Evolutionary conservation across 2,329 filamentous ascomycete genomes (phyloP), one percentile per base, ranked within the genome.

Genomic region (Microdochium trichocladiopsis): DNA sequence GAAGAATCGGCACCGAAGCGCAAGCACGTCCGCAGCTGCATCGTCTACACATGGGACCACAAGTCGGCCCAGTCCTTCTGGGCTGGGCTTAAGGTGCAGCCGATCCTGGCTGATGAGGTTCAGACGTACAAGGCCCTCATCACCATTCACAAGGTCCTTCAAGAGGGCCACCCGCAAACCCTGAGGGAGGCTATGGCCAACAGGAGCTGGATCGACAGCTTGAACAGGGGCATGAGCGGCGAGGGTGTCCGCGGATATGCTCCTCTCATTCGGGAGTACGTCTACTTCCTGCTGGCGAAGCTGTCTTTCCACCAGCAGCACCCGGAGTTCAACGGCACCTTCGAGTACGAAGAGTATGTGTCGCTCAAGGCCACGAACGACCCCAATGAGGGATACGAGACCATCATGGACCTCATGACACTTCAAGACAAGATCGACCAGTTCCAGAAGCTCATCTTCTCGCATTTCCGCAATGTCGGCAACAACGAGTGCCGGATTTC

Each of bases 1-100:
- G 84, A 88, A 60, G 84, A 88, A 67, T 80, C 83, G 2, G 83
- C 83, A 6, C 83, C 83, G 36, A 86, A 86, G 69, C 80, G 83
- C 63, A 99, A 99, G 74, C 94, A 99, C 88, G 94, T 99, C 53
- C 89, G 94, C 66, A 91, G 88, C 70, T 95, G 90, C 67, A 99
- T 99, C 64, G 93, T 99, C 47, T 97, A 97, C 71, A 97, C 93
- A 54, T 99, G 94, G 94, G 94, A 99, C 72, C 91, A 99, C 76
- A 95, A 95, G 75, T 95, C 88, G 58, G 95, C 92, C 43, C 80
- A 84, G 67, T 90, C 92, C 66, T 99, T 99, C 71, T 99, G 94
- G 94, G 84, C 90, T 53, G 93, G 92, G 67, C 95, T 99, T 81
- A 99, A 99, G 83, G 92, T 97, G 87, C 93, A 97, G 74, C 94